Evolutionary conservation across 2,329 filamentous ascomycete species (phyloP).

Genomic region (Penicillium sp.): DNA sequence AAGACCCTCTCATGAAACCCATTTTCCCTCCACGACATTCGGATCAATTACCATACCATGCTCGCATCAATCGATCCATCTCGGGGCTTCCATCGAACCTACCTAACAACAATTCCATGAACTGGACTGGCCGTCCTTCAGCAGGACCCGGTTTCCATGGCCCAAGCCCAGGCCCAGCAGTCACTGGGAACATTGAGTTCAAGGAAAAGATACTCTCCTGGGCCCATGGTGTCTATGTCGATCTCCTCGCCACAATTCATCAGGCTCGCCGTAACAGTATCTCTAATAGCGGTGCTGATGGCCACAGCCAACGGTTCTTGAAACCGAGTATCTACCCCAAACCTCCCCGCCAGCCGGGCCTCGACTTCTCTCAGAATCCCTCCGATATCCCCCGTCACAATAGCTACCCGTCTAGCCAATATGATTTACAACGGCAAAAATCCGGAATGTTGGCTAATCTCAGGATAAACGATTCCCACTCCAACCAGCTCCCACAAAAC

Average conservation of each 20-base stretch:
- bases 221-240: constrained; percentile 75
- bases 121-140: constrained; percentile 36
- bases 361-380: constrained; percentile 53
- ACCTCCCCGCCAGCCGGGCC: constrained; percentile 63
- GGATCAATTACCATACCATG: constrained; percentile 40
- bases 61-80: constrained; percentile 34
- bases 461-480: constrained; percentile 27
- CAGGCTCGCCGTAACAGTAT: constrained; percentile 54
- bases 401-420: constrained; percentile 47
- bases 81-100: constrained; percentile 27
- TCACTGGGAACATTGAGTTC: constrained; percentile 58
- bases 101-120: constrained; percentile 31
- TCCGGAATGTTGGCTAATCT: constrained; percentile 18
- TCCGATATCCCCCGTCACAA: constrained; percentile 40
- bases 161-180: constrained; percentile 27
- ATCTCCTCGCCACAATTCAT: constrained; percentile 70
- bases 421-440: constrained; percentile 37
- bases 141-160: constrained; percentile 31
- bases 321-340: constrained; percentile 67
- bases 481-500: constrained; percentile 22
- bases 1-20: constrained; percentile 41
- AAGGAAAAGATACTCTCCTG: constrained; percentile 71
- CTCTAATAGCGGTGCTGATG: constrained; percentile 54
- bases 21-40: constrained; percentile 48
- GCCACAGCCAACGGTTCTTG: constrained; percentile 50